phyloP scores from a whole-genome alignment of 345 rosid species.

The Gossypium thurberi region DNA sequence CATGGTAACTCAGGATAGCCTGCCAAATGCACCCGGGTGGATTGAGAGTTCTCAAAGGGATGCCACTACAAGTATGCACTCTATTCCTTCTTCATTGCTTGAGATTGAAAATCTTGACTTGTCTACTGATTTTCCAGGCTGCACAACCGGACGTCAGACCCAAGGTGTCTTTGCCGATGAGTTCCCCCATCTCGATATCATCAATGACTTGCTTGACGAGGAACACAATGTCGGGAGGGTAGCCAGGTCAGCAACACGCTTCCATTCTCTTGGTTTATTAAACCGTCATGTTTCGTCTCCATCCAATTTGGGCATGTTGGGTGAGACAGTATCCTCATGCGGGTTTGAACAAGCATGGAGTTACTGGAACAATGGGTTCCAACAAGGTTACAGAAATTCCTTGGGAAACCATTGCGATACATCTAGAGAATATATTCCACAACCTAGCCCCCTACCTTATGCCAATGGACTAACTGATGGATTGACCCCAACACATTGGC shows the following conservation, averaged over 20 bases:
- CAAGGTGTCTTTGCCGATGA: conserved; percentile 58
- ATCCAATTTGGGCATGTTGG: conserved; percentile 40
- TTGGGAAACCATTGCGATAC: conserved; percentile 36
- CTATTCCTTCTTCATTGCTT: conserved; percentile 30
- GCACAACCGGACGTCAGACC: conserved; percentile 44
- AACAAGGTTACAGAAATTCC: conserved; percentile 30
- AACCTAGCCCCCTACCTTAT: conserved; percentile 29
- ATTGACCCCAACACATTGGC: conserved; percentile 54
- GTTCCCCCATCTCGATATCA: conserved; percentile 90
- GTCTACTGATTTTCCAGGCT: conserved; percentile 31
- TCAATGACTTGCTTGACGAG: conserved; percentile 86
- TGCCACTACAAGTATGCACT: conserved; percentile 23
- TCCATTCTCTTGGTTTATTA: conserved; percentile 27
- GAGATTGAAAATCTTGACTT: conserved; percentile 32
- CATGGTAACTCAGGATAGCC: conserved; percentile 37
- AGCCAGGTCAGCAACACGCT: conserved; percentile 18
- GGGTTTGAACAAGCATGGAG: conserved; percentile 57
- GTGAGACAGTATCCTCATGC: conserved; percentile 42
- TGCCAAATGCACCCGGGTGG: conserved; percentile 56
- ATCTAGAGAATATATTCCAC: conserved; percentile 42
- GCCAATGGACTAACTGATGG: conserved; percentile 55
- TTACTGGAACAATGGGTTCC: conserved; percentile 49
- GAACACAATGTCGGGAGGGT: conserved; percentile 43
- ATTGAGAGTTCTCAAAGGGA: conserved; percentile 49
- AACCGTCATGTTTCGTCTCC: conserved; percentile 53